These are phyloP conservation scores for Pyrenochaeta sp. DNA, from an alignment of 2,329 filamentous ascomycete genomes.

Conservation along the genomic window DNA sequence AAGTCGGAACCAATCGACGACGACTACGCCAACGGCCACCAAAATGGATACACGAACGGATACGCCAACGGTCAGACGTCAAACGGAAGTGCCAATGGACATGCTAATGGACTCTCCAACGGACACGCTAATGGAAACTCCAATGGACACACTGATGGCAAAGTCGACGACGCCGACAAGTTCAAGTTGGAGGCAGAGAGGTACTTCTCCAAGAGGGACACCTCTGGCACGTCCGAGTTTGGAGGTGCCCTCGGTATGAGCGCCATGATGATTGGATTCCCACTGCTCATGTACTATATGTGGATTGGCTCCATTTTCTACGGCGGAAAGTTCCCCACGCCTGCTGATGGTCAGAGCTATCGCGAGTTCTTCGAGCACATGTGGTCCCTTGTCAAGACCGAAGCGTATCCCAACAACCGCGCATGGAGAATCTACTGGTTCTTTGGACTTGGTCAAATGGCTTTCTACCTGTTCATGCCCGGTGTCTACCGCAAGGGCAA, in stretches of 20 bases:
- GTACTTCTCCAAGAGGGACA: slow-evolving; percentile 46
- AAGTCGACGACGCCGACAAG: slow-evolving; percentile 16
- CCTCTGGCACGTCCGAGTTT: slow-evolving; percentile 74
- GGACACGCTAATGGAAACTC: slow-evolving; percentile 27
- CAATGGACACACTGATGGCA: slow-evolving; percentile 47
- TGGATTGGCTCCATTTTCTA: slow-evolving; percentile 97
- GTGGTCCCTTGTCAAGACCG: slow-evolving; percentile 75
- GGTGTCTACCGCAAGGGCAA: slow-evolving; percentile 90
- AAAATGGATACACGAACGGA: slow-evolving; percentile 24
- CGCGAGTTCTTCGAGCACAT: slow-evolving; percentile 76
- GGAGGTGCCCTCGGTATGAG: slow-evolving; percentile 82
- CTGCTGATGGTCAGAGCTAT: slow-evolving; percentile 69
- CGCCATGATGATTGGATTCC: slow-evolving; percentile 90
- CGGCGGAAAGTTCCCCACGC: slow-evolving; percentile 78
- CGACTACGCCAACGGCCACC: slow-evolving; percentile 8
- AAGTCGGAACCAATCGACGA: slow-evolving; percentile 1
- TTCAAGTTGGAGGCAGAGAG: slow-evolving; percentile 46
- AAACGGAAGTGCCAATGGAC: slow-evolving; percentile 47
- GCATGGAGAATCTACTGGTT: slow-evolving; percentile 96
- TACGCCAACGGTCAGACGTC: too few relatives aligned
- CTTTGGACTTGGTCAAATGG: slow-evolving; percentile 85
- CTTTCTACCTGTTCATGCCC: slow-evolving; percentile 84
- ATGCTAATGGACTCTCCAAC: slow-evolving; percentile 42
- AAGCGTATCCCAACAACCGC: slow-evolving; percentile 80
- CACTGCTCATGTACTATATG: slow-evolving; percentile 98